Evolutionary conservation across 306 rosid species (phyloP), one percentile per base, ranked within the genome.

Genomic region (Sesbania bispinosa): DNA sequence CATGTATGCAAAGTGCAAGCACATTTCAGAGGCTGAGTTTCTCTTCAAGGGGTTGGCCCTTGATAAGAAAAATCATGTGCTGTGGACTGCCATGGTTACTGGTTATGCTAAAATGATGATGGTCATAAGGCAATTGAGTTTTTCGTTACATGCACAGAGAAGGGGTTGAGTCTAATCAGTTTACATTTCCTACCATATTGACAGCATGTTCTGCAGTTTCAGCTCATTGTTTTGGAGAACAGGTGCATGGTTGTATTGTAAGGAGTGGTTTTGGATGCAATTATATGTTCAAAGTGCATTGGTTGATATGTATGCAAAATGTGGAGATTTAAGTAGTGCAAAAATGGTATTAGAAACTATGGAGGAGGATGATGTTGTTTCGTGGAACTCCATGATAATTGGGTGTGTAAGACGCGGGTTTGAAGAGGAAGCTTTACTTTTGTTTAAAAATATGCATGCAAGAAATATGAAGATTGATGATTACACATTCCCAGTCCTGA

Each of bases 301-400:
- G 82, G 86, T 93, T 73, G 92, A 83, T 74, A 84, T 90, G 97
- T 90, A 93, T 54, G 83, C 90, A 4, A 90, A 93, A 85, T 90
- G 97, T 15, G 96, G 96, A 62, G 85, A 83, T 66, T 73, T 87
- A 59, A 21, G 2, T 4, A 73, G 81, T 71, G 97, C 96, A 35
- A 88, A 64, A 76, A 80, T 21, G 24, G 69, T 74, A 16, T 62
- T 93, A 36, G 84, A 82, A 71, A 69, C 60, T 46, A 90, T 93
- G 98, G 90, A 85, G 73, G 75, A 59, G 29, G 92, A 84, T 9
- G 90, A 90, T 62, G 80, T 87, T 41, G 81, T 94, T 47, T 90
- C 97, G 2, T 94, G 94, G 90, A 94, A 94, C 76, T 89, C 97
- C 20, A 81, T 89, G 90, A 88, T 93, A 54, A 90, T 90, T 77